Percentiles rank a stretch among this genome's conserved stretches.
Evolutionary conservation across 176 grass and related monocot species (phyloP).

Genomic region (Alloteropsis semialata): DNA sequence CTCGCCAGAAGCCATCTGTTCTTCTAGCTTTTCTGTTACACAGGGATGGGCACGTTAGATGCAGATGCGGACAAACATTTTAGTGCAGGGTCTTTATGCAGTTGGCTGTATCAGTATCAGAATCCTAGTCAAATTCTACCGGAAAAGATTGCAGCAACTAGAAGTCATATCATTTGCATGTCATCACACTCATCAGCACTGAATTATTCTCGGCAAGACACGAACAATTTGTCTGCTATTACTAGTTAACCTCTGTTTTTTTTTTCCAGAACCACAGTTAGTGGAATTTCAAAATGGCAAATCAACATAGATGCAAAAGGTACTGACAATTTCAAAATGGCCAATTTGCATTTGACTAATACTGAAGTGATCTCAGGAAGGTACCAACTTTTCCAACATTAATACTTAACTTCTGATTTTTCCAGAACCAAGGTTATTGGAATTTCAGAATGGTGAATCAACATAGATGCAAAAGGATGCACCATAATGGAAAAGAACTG

Average conservation of each 20-base stretch:
- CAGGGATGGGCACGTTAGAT: neutral
- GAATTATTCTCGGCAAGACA: neutral
- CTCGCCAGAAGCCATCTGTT: slow-evolving; percentile 47
- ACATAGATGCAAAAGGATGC: neutral
- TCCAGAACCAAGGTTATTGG: neutral
- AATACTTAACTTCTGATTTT: neutral
- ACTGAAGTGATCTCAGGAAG: neutral
- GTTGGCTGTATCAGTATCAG: neutral
- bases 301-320: neutral
- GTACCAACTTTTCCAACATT: neutral
- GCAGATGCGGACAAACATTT: slow-evolving; percentile 10
- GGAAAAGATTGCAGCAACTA: neutral
- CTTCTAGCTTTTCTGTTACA: slow-evolving; percentile 70
- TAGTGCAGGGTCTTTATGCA: slow-evolving; percentile 2
- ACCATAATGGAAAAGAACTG: neutral
- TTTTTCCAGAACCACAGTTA: neutral
- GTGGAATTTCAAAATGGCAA: neutral
- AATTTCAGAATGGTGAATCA: neutral
- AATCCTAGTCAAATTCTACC: neutral
- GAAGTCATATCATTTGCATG: neutral
- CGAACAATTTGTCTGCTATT: neutral
- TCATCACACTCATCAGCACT: too few species aligned
- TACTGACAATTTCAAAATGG: too few species aligned
- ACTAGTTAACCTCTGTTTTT: neutral
- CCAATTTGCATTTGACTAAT: neutral